Evolutionary conservation across 2,329 filamentous ascomycete genomes (phyloP), one percentile per base, ranked within the genome.

Genomic region (Dactylellina sp.): DNA sequence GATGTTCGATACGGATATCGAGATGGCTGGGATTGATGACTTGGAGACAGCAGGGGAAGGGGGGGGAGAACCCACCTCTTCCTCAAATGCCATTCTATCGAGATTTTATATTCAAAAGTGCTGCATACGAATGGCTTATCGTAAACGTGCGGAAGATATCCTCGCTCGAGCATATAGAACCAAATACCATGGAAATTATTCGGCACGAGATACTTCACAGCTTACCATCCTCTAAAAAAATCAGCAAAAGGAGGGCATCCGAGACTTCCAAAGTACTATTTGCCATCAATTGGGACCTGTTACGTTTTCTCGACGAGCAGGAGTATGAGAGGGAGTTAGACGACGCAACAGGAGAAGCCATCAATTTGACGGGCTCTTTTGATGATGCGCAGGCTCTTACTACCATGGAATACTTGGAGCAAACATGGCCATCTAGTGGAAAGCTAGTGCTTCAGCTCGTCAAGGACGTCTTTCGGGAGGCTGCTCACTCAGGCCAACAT

Each of bases 381-480:
- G 50, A 25, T 4, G 64, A 72, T 42, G 78, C 77, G 7, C 78
- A 79, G 55, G 78, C 78, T 24, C 37, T 77, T 24, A 77, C 78
- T 20, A 76, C 63, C 24, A 52, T 20, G 7, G 55, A 77, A 47
- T 79, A 79, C 52, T 39, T 79, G 2, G 25, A 50, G 35, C 76
- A 78, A 37, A 77, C 75, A 24, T 77, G 77, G 75, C 78, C 76
- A 4, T 14, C 18, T 20, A 42, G 18, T 16, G 46, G 46, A 1
- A 35, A 59, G 42, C n/a, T 75, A 61, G 2, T 75, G 56, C 3
- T 40, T 14, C 1, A 32, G 32, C 7, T 64, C 75, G 18, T 44
- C 76, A 5, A 16, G 65, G 35, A 24, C 68, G 24, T 47, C 1
- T 1, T 59, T 46, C 1, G 25, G 1, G 28, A 37, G 0, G 60